A percentile compares a stretch with the other conserved stretches of the same genome.
These are phyloP conservation scores for Epichloe scottii DNA, from an alignment of 2,329 filamentous ascomycete species.

Conservation along the genomic window DNA sequence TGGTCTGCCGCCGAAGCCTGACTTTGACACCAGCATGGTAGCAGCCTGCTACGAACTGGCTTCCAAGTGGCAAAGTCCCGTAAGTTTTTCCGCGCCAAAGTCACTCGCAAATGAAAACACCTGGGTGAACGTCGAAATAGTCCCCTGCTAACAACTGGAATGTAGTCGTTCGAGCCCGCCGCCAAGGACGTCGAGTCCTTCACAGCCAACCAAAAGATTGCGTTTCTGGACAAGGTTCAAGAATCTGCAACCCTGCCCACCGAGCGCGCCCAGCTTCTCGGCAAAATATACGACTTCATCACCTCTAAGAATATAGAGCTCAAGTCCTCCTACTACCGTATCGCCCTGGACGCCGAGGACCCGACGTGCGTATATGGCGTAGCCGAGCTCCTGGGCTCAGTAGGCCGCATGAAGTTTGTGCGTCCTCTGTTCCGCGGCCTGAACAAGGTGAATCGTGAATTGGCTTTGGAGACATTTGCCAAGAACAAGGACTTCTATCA, in stretches of 20 bases:
- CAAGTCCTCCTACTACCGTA: conserved; percentile 63
- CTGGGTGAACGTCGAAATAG: background rate
- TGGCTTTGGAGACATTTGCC: conserved; percentile 74
- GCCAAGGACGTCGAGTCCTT: conserved; percentile 59
- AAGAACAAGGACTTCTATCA: conserved; percentile 90
- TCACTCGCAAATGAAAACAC: background rate
- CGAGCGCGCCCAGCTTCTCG: conserved; percentile 58
- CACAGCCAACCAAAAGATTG: conserved; percentile 78
- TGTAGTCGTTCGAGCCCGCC: conserved; percentile 48
- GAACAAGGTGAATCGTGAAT: conserved; percentile 56
- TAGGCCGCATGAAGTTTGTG: conserved; percentile 97
- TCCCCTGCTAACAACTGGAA: conserved; percentile 13
- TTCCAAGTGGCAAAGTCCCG: conserved; percentile 60
- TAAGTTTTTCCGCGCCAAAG: conserved; percentile 23
- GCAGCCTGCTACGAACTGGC: conserved; percentile 76
- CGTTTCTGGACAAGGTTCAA: conserved; percentile 76
- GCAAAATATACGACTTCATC: conserved; percentile 58
- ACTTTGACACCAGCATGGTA: conserved; percentile 79
- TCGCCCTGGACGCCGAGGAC: conserved; percentile 67
- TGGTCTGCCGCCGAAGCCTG: conserved; percentile 78
- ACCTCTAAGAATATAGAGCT: conserved; percentile 80
- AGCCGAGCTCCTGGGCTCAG: conserved; percentile 61
- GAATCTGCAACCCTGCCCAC: conserved; percentile 47
- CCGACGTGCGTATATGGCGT: conserved; percentile 56
- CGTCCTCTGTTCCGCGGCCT: conserved; percentile 70